Evolutionary conservation across 148 eudicot genomes (phyloP).

Genomic region (Tetragonia tetragonoides): DNA sequence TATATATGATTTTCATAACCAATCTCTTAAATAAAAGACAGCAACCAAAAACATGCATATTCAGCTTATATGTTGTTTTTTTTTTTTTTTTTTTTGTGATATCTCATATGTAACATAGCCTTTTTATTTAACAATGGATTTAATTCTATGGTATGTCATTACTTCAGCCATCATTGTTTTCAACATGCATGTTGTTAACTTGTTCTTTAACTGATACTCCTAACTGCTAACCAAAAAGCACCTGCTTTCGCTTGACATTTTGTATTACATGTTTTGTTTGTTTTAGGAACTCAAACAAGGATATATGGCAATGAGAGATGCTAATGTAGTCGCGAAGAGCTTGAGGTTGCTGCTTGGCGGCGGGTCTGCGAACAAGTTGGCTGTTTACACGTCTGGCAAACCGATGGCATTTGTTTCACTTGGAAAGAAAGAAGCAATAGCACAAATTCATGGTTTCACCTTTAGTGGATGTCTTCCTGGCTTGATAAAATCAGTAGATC

Average conservation of each 20-base stretch:
- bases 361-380: slow-evolving; percentile 25
- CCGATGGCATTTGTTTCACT: slow-evolving; percentile 44
- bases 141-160: too few species aligned
- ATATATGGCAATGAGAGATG: slow-evolving; percentile 43
- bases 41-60: not conserved
- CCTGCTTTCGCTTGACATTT: too few species aligned
- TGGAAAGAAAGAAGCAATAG: slow-evolving; percentile 45
- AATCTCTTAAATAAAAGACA: too few species aligned
- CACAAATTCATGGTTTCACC: slow-evolving; percentile 39
- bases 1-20: not conserved
- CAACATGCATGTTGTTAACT: too few species aligned
- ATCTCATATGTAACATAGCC: too few species aligned
- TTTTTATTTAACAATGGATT: too few species aligned
- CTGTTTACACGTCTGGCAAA: slow-evolving; percentile 31
- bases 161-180: not conserved
- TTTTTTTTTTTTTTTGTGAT: too few species aligned
- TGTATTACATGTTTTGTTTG: too few species aligned
- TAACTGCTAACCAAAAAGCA: too few species aligned
- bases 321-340: slow-evolving; percentile 37
- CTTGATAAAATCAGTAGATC: slow-evolving; percentile 44
- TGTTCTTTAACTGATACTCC: too few species aligned
- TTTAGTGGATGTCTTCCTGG: slow-evolving; percentile 44
- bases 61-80: too few species aligned
- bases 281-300: slow-evolving; percentile 59
- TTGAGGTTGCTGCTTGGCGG: slow-evolving; percentile 37